Conservation (phyloP, 1,284 basidiomycete genomes). For the Ceratobasidium sp. region DNA sequence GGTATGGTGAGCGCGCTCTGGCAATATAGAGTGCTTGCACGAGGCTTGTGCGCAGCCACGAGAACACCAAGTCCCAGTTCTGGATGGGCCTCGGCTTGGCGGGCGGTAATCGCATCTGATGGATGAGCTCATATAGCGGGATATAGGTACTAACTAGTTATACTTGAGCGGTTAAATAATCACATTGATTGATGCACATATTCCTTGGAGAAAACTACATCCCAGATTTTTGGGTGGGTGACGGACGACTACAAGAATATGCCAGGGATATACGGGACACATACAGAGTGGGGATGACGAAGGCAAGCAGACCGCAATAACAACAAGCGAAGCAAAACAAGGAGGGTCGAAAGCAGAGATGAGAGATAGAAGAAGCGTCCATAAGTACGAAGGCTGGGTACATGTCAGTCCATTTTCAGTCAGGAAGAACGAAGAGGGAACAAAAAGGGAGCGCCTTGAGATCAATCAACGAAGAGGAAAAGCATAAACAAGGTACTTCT, state of each 20-base stretch:
- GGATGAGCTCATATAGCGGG: slow-evolving; percentile 1
- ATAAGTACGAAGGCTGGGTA: slow-evolving; percentile 1
- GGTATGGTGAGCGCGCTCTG: not conserved
- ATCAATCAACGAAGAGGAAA: slow-evolving; percentile 9
- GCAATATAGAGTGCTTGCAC: slow-evolving; percentile 7
- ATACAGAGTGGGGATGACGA: not conserved
- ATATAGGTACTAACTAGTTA: slow-evolving; percentile 21
- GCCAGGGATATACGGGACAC: slow-evolving; percentile 20
- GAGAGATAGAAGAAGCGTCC: slow-evolving; percentile 18
- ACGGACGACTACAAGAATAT: slow-evolving; percentile 35
- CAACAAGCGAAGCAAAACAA: slow-evolving; percentile 1
- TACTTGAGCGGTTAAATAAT: slow-evolving; percentile 8
- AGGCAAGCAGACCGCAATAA: not conserved
- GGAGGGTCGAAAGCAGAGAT: slow-evolving; percentile 8
- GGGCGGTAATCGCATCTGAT: slow-evolving; percentile 13
- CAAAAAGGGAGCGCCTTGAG: not conserved
- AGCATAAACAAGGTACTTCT: slow-evolving; percentile 1
- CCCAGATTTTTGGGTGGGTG: slow-evolving; percentile 9
- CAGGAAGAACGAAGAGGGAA: not conserved
- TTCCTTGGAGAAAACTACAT: slow-evolving; percentile 37
- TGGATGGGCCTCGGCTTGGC: not conserved
- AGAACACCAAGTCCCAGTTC: not conserved
- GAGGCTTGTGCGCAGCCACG: not conserved
- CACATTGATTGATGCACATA: slow-evolving; percentile 41
- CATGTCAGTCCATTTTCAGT: slow-evolving; percentile 20